Conservation (phyloP, 2,329 filamentous ascomycete species). For the Juglanconis juglandina region DNA sequence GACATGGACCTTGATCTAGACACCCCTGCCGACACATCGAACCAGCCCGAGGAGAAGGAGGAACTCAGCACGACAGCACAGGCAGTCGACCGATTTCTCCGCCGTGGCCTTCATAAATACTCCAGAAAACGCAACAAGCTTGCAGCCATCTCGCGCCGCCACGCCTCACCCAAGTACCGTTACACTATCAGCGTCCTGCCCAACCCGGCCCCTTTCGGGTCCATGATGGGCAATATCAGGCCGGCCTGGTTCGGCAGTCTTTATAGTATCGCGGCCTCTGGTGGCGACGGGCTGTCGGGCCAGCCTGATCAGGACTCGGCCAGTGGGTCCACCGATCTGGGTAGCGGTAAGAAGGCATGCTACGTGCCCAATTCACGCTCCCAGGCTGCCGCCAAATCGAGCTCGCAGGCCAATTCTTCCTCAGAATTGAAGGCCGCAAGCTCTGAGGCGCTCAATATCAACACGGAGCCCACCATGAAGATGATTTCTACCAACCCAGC, state of each 20-base stretch:
- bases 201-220: background rate
- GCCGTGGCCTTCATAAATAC: background rate
- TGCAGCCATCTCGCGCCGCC: background rate
- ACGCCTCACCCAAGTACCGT: background rate
- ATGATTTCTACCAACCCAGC: no score
- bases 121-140: background rate
- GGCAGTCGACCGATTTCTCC: background rate
- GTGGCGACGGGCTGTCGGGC: background rate
- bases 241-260: background rate
- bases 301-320: no score
- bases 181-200: background rate
- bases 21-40: no score
- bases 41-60: background rate
- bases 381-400: no score
- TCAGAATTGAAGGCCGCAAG: no score
- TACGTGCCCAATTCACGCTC: background rate
- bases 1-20: no score
- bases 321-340: background rate
- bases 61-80: background rate
- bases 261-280: background rate
- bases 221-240: background rate
- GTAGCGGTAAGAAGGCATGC: background rate
- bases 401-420: no score
- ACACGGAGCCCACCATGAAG: no score
- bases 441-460: no score